A percentile compares a stretch with the other conserved stretches of the same genome.
Conservation (phyloP, 768 basidiomycete species). For the Neoboletus magnificus region DNA sequence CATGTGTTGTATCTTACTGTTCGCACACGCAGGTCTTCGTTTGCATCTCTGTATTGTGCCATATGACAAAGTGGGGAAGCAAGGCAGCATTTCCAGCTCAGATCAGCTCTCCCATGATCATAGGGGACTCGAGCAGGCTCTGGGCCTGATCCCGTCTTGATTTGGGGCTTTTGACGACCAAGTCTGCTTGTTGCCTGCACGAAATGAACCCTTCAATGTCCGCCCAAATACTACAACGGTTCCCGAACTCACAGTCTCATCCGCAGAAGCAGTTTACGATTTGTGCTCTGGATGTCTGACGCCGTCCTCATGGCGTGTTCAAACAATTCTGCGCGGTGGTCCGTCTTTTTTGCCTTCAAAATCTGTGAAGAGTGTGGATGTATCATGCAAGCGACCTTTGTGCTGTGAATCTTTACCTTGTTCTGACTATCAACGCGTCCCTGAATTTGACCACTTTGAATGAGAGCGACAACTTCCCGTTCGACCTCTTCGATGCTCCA, state of each 20-base stretch:
- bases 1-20: slow-evolving; percentile 8
- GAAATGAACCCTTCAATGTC: not conserved
- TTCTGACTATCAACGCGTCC: slow-evolving; percentile 88
- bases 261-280: slow-evolving; percentile 74
- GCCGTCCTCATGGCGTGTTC: slow-evolving; percentile 72
- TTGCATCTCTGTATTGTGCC: not conserved
- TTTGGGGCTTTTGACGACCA: slow-evolving; percentile 67
- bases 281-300: slow-evolving; percentile 64
- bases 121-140: slow-evolving; percentile 15
- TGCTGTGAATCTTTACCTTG: slow-evolving; percentile 49
- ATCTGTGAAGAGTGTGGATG: slow-evolving; percentile 46
- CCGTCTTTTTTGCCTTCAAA: slow-evolving; percentile 72
- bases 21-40: not conserved
- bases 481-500: slow-evolving; percentile 72
- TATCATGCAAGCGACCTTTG: not conserved
- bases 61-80: not conserved
- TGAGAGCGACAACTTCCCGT: slow-evolving; percentile 69
- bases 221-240: not conserved
- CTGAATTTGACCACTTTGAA: slow-evolving; percentile 73
- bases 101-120: slow-evolving; percentile 11
- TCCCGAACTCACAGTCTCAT: slow-evolving; percentile 68
- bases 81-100: not conserved
- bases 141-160: slow-evolving; percentile 25
- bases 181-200: slow-evolving; percentile 73
- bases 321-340: slow-evolving; percentile 76